Base-by-base conservation (phyloP, 768 basidiomycete genomes). In the Lanmaoa rubissima region DNA sequence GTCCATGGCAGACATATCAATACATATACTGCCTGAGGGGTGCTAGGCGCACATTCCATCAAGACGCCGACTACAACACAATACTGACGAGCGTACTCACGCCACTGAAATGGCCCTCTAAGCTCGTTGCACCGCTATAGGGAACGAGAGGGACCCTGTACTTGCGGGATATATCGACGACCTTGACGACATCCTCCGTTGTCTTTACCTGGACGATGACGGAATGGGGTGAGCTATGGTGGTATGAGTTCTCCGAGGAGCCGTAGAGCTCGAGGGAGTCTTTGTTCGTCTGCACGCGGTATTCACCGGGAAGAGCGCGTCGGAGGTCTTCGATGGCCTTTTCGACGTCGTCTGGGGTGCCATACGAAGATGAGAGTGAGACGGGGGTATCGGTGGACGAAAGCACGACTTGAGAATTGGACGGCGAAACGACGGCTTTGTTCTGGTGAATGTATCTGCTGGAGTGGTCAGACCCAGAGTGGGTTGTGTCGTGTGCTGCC, bases 61-160 rank as follows among this genome's bases (percentile, higher is more conserved):
- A 49, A 57, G 48, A 55, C 26, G 54, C 43, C 35, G 39, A 39
- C 34, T 39, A 43, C 48, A 35, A 47, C 10, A 8, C 4, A 32
- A 38, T 32, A 2, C 3, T 3, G 42, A 14, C 1, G 31, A 53
- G 4, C 10, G 24, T 12, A 71, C 79, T 54, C 55, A 90, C 90
- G 31, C 88, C 89, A 47, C 83, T 82, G 59, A 87, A 91, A 73
- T 96, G 92, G 0, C 92, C 92, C 68, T 96, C 94, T 13, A 95
- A 77, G 65, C 86, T 88, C 0, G 92, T 96, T 12, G 90, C 93
- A 2, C 92, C 94, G 47, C 88, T 85, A 65, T 87, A 94, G 3
- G 92, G 84, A 16, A 84, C 84, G 28, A 96, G 79, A 3, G 94
- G 94, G 35, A 96, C 76, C 46, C 77, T 77, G 69, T 85, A 87